phyloP scores from a whole-genome alignment of 768 basidiomycete species.

The Galerina sulciceps region DNA sequence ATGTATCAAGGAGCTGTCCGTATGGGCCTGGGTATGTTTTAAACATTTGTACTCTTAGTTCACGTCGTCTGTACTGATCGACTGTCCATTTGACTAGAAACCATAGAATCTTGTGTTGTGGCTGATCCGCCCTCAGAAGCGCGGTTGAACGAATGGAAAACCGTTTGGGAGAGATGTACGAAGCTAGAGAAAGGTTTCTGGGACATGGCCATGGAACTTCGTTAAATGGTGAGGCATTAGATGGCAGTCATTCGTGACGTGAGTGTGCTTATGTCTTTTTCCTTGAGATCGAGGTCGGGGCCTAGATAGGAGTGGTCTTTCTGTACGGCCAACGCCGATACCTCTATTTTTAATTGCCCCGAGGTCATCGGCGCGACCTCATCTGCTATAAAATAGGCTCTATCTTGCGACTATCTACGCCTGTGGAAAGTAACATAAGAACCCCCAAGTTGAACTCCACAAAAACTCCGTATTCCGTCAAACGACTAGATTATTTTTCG shows the following conservation, averaged over 20 bases:
- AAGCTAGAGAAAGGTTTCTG: conserved; percentile 85
- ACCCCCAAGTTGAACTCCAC: too few species aligned
- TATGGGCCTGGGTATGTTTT: conserved; percentile 67
- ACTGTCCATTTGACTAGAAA: conserved; percentile 45
- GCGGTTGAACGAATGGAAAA: conserved; percentile 66
- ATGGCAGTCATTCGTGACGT: not conserved
- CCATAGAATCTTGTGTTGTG: conserved; percentile 69
- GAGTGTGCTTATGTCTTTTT: conserved; percentile 2
- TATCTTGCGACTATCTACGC: too few species aligned
- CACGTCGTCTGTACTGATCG: not conserved
- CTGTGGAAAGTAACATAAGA: too few species aligned
- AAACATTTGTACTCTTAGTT: not conserved
- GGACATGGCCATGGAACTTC: conserved; percentile 59
- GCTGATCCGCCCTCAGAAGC: conserved; percentile 64
- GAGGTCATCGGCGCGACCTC: too few species aligned
- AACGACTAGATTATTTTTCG: too few species aligned
- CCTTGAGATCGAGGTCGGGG: too few species aligned
- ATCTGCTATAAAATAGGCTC: too few species aligned
- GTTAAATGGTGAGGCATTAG: conserved; percentile 4
- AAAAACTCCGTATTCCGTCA: too few species aligned
- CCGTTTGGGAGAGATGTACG: conserved; percentile 79
- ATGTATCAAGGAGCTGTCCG: conserved; percentile 75
- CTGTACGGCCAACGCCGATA: too few species aligned
- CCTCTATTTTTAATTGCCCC: too few species aligned
- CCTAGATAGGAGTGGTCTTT: too few species aligned